Conservation (phyloP, 371 early-diverging fungal species). For the Saksenaea vasiformis region DNA sequence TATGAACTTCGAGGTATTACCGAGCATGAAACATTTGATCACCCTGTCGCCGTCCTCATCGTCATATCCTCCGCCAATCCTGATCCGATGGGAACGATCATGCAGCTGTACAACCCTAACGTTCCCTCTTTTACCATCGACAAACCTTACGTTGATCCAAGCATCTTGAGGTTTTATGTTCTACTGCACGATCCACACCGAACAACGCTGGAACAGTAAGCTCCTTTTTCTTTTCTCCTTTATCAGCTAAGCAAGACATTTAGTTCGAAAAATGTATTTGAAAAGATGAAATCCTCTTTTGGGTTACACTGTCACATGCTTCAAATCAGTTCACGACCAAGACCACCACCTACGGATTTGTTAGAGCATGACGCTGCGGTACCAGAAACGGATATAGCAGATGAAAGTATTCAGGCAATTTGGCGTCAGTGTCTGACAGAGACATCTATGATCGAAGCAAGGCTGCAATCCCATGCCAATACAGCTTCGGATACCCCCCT, state of each 20-base stretch:
- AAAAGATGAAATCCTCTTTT: slow-evolving; percentile 67
- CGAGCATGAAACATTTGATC: slow-evolving; percentile 93
- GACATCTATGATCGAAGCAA: slow-evolving; percentile 27
- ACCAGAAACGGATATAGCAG: slow-evolving; percentile 6
- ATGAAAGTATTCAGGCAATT: slow-evolving; percentile 19
- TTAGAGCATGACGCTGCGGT: slow-evolving; percentile 25
- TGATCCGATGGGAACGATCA: slow-evolving; percentile 75
- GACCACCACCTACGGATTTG: slow-evolving; percentile 22
- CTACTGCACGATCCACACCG: slow-evolving; percentile 72
- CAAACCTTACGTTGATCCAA: slow-evolving; percentile 69
- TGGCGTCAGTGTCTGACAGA: slow-evolving; percentile 23
- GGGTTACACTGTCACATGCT: slow-evolving; percentile 68
- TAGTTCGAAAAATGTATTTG: slow-evolving; percentile 34
- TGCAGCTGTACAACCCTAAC: slow-evolving; percentile 60
- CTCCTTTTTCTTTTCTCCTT: neutral
- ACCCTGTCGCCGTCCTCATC: slow-evolving; percentile 84
- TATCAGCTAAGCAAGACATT: neutral
- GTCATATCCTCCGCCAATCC: slow-evolving; percentile 77
- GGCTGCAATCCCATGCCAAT: slow-evolving; percentile 24
- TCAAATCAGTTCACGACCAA: slow-evolving; percentile 53
- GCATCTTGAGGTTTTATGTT: slow-evolving; percentile 70
- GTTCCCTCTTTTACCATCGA: slow-evolving; percentile 59
- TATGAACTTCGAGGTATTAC: slow-evolving; percentile 67
- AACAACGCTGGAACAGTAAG: slow-evolving; percentile 59
- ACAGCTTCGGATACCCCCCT: neutral